Percentiles rank a stretch among this genome's conserved stretches.
Evolutionary conservation across 2,329 filamentous ascomycete species (phyloP).

Genomic region (Botrytis porri): DNA sequence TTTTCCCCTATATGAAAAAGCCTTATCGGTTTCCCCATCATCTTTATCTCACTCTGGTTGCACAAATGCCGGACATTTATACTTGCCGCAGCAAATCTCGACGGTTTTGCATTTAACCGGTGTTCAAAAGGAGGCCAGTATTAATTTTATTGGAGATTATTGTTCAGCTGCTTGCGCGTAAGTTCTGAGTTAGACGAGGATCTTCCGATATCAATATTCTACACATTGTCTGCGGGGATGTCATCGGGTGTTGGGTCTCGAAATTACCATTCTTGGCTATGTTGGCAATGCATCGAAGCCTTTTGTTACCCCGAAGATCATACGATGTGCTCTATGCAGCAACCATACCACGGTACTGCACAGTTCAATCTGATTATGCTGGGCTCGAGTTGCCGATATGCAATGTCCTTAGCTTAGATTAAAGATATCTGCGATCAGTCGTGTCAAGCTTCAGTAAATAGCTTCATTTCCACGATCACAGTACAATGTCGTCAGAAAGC

Average conservation of each 20-base stretch:
- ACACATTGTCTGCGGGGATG: background rate
- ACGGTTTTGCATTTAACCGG: background rate
- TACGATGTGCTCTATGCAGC: background rate
- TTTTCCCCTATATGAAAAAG: background rate
- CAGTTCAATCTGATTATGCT: background rate
- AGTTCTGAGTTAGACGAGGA: background rate
- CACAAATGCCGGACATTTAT: background rate
- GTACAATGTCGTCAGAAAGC: conserved; percentile 3
- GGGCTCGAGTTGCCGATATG: background rate
- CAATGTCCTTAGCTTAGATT: background rate
- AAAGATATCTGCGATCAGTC: background rate
- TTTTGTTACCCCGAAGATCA: background rate
- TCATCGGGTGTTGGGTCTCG: background rate
- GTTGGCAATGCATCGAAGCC: background rate
- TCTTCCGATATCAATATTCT: background rate
- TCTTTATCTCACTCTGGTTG: background rate
- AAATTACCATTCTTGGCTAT: background rate
- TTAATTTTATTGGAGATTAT: background rate
- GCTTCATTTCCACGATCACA: too few species aligned
- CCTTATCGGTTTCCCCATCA: conserved; percentile 11
- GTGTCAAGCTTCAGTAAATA: background rate
- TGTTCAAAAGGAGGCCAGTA: background rate
- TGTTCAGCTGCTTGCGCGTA: background rate
- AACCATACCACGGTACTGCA: background rate
- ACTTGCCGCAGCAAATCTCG: background rate